Base-by-base conservation (phyloP, 2,329 filamentous ascomycete species). In the Pseudomassariella vexata region DNA sequence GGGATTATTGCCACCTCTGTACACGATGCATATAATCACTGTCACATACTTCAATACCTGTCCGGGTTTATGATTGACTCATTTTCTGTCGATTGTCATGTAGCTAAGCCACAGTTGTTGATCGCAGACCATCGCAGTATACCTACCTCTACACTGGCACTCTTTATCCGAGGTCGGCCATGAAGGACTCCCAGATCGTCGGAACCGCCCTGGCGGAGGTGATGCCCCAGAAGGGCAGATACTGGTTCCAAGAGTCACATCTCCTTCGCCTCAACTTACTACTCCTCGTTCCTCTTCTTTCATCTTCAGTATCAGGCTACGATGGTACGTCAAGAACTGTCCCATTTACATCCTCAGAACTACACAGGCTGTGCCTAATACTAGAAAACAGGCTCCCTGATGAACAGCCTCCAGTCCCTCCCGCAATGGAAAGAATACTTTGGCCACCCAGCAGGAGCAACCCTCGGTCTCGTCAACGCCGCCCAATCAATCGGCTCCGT, bases 171-270 rank as follows among this genome's bases (percentile, higher is more conserved):
- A n/a, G n/a, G n/a, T n/a, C n/a, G n/a, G 20, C 12, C 14, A 35
- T 35, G 33, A 35, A 35, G 12, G 33, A 35, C 33, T 18, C 33
- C 8, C 24, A 52, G 28, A 49, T 55, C 25, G 50, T 54, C 15
- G 54, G 54, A 24, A 40, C 33, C 15, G 44, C 46, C 24, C 36
- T 55, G 26, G 49, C 49, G 3, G 39, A 46, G 40, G 51, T 54
- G 11, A 47, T 70, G 14, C 66, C 66, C 7, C 42, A 56, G 21
- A 55, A 57, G 17, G 48, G 55, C 22, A 58, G 54, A 22, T 55
- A 52, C 27, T 69, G 66, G 66, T 67, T 59, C 29, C 55, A 59
- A 20, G 47, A 56, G 18, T 50, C 60, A 3, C 63, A 70, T 42
- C 52, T 70, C 0, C 44, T 68, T 9, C 42, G 52, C 12, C 49